Evolutionary conservation across 768 basidiomycete genomes (phyloP), one percentile per base, ranked within the genome.

Genomic region (Pleurotus pulmonarius): DNA sequence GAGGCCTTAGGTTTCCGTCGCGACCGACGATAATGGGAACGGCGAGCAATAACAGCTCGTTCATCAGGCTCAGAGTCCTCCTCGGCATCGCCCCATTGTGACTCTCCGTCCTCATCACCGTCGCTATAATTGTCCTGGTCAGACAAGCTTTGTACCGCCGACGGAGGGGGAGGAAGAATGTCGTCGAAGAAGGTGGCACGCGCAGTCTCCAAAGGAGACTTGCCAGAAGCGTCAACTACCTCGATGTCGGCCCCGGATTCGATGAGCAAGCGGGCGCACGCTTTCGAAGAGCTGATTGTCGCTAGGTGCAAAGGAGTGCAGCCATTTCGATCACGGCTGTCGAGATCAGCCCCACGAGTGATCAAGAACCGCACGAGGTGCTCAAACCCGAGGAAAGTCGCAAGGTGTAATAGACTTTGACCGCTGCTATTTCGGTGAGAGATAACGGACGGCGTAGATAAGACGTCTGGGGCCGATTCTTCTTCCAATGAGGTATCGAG

Each of bases 231-330:
- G 60, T 92, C 81, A 54, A 92, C 90, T 48, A 92, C 82, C 64
- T 89, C 87, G 25, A 77, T 67, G 60, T 91, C 87, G 0, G 96
- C 96, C 26, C 92, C 92, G 26, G 85, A 92, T 9, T 80, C 75
- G n/a, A 96, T 63, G 26, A 99, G 75, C 4, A 87, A 69, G 46
- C 76, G 73, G 2, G 82, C 80, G 69, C 91, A 94, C 9, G 80
- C 76, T 53, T 75, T 73, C 12, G 88, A 85, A 20, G 80, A 80
- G 5, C 75, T 76, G 34, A 95, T 70, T 0, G 84, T 87, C 15
- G 94, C 90, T 64, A 95, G 89, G 70, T 95, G 91, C 34, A 98
- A 72, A 0, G 97, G 84, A 0, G 95, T 98, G 67, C 81, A 92
- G 12, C 96, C 96, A 69, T 94, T 96, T 47, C 82, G 78, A 69